Conservation (phyloP, 2,329 filamentous ascomycete species). For the Endocalyx cinctus region DNA sequence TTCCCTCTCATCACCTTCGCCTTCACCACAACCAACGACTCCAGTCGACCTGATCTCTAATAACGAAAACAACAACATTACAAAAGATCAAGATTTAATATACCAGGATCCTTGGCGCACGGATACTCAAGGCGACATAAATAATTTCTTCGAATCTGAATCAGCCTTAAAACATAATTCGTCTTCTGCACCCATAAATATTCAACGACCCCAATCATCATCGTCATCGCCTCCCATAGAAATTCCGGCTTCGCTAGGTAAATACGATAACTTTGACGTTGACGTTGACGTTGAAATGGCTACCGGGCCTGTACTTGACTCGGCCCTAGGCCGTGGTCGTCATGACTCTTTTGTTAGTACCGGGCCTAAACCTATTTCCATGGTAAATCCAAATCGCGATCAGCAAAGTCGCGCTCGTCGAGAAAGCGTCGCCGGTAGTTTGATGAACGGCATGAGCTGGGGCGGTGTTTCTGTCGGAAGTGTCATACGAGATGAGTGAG, state of each 20-base stretch:
- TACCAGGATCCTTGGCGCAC: too few relatives aligned
- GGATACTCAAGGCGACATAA: too few relatives aligned
- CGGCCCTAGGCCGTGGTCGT: constrained; percentile 52
- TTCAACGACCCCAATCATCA: constrained; percentile 31
- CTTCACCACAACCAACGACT: constrained; percentile 41
- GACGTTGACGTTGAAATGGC: constrained; percentile 48
- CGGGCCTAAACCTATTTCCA: constrained; percentile 62
- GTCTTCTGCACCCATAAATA: too few relatives aligned
- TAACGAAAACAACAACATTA: too few relatives aligned
- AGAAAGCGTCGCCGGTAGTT: constrained; percentile 59
- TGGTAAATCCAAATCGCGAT: constrained; percentile 60
- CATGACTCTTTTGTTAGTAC: constrained; percentile 64
- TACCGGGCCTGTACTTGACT: constrained; percentile 54
- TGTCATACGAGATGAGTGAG: constrained; percentile 97
- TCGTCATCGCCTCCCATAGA: constrained; percentile 21
- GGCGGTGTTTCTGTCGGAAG: constrained; percentile 93
- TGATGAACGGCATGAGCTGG: constrained; percentile 89
- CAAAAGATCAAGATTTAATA: too few relatives aligned
- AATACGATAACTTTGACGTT: constrained; percentile 1
- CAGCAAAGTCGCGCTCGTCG: constrained; percentile 52
- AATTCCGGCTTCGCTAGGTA: constrained; percentile 23
- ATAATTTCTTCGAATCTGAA: too few relatives aligned
- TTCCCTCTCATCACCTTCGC: constrained; percentile 31
- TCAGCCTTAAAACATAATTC: too few relatives aligned
- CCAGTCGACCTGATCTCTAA: constrained; percentile 35